phyloP scores from a whole-genome alignment of 768 basidiomycete genomes.

The Phanerodontia chrysosporium region DNA sequence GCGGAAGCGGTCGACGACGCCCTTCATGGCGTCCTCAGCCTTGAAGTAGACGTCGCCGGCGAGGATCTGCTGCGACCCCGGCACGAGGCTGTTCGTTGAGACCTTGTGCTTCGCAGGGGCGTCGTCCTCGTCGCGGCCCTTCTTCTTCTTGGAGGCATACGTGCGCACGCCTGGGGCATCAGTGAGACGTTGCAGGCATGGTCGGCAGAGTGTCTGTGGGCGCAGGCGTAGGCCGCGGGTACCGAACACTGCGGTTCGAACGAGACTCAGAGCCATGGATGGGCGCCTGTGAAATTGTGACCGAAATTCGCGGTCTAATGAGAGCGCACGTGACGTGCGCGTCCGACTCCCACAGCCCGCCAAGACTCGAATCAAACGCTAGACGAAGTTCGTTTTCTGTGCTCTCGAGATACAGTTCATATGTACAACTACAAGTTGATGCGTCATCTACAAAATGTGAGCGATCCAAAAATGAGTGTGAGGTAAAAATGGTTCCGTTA shows the following conservation, averaged over 20 bases:
- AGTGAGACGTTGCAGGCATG: background rate
- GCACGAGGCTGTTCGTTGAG: constrained; percentile 54
- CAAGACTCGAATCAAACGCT: no score
- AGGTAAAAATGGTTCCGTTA: no score
- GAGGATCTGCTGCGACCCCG: constrained; percentile 61
- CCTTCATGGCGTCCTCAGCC: constrained; percentile 58
- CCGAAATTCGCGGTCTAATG: background rate
- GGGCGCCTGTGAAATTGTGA: background rate
- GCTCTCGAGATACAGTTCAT: no score
- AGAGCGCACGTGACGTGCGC: background rate
- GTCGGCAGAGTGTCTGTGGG: background rate
- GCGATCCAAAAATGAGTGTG: no score
- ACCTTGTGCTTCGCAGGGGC: background rate
- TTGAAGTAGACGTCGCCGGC: constrained; percentile 59
- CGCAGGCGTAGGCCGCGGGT: background rate
- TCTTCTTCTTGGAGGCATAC: constrained; percentile 12
- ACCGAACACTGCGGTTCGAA: constrained; percentile 5
- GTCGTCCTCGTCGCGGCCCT: background rate
- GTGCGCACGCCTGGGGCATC: background rate
- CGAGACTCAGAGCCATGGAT: constrained; percentile 9
- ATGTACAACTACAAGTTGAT: no score
- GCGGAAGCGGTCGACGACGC: constrained; percentile 66
- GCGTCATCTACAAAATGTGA: no score
- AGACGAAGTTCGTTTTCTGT: no score
- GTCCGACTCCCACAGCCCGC: no score